These are phyloP conservation scores for Oryza rufipogon DNA, from an alignment of 176 grass and related monocot genomes.

Conservation along the genomic window DNA sequence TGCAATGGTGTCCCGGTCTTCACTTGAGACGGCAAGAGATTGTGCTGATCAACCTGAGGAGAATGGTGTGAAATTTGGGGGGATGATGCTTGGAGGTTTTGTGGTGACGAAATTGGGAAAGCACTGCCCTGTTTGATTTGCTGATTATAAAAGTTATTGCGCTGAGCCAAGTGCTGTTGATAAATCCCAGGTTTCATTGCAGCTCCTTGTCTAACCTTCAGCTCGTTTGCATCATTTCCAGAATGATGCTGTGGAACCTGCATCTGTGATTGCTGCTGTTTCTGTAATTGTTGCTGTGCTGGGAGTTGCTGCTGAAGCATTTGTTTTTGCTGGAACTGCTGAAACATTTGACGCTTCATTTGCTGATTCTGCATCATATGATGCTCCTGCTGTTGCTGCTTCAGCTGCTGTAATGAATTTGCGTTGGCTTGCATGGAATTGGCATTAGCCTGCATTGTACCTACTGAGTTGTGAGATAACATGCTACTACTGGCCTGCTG, in stretches of 20 bases:
- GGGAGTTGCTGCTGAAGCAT: slow-evolving; percentile 57
- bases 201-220: slow-evolving; percentile 77
- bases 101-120: slow-evolving; percentile 91
- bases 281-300: slow-evolving; percentile 64
- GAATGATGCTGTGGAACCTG: slow-evolving; percentile 70
- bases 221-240: slow-evolving; percentile 62
- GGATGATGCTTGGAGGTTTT: slow-evolving; percentile 91
- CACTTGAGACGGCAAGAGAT: slow-evolving; percentile 70
- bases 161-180: slow-evolving; percentile 65
- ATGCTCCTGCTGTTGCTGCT: slow-evolving; percentile 81
- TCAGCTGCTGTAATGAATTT: slow-evolving; percentile 65
- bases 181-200: slow-evolving; percentile 80
- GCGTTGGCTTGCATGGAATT: slow-evolving; percentile 67
- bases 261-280: slow-evolving; percentile 67
- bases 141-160: slow-evolving; percentile 67
- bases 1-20: slow-evolving; percentile 87
- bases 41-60: slow-evolving; percentile 92
- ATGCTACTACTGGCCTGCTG: slow-evolving; percentile 64
- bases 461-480: slow-evolving; percentile 59
- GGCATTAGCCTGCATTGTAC: slow-evolving; percentile 60
- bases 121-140: slow-evolving; percentile 66
- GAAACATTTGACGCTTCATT: slow-evolving; percentile 59
- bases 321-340: slow-evolving; percentile 68
- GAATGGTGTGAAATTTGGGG: slow-evolving; percentile 93
- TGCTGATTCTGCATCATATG: slow-evolving; percentile 69